Percentiles rank a stretch among this genome's conserved stretches.
Conservation (phyloP, 179 eudicot species). For the Silene noctiflora region DNA sequence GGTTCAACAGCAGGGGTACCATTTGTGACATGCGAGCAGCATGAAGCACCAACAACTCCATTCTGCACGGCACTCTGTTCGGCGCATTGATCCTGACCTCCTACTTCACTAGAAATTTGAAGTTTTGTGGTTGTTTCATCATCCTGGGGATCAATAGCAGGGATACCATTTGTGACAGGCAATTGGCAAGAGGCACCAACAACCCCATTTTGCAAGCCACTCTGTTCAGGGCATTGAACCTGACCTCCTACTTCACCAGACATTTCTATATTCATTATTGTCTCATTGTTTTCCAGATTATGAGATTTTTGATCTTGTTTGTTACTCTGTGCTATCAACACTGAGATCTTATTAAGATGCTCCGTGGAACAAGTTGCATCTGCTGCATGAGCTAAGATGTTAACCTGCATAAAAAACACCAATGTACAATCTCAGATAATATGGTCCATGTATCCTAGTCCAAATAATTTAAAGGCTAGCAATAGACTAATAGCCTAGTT, state of each 20-base stretch:
- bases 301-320: slow-evolving; percentile 19
- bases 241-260: slow-evolving; percentile 42
- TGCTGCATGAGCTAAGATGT: slow-evolving; percentile 57
- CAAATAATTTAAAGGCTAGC: background rate
- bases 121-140: slow-evolving; percentile 34
- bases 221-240: slow-evolving; percentile 29
- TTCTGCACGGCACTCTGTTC: slow-evolving; percentile 28
- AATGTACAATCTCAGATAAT: slow-evolving; percentile 1
- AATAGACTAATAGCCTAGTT: background rate
- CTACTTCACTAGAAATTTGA: slow-evolving; percentile 33
- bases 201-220: slow-evolving; percentile 29
- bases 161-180: slow-evolving; percentile 24
- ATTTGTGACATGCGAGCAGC: slow-evolving; percentile 28
- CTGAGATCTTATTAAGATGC: slow-evolving; percentile 42
- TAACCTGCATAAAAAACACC: slow-evolving; percentile 47
- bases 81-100: slow-evolving; percentile 30
- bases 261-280: background rate
- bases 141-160: slow-evolving; percentile 24
- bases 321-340: slow-evolving; percentile 38
- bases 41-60: slow-evolving; percentile 37
- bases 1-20: slow-evolving; percentile 20
- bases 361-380: slow-evolving; percentile 44
- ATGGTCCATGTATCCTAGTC: background rate
- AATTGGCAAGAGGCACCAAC: slow-evolving; percentile 35
- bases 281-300: background rate